Percentiles rank a stretch among this genome's conserved stretches.
Evolutionary conservation across 257 asterid species (phyloP).

Genomic region (Apocynum venetum): DNA sequence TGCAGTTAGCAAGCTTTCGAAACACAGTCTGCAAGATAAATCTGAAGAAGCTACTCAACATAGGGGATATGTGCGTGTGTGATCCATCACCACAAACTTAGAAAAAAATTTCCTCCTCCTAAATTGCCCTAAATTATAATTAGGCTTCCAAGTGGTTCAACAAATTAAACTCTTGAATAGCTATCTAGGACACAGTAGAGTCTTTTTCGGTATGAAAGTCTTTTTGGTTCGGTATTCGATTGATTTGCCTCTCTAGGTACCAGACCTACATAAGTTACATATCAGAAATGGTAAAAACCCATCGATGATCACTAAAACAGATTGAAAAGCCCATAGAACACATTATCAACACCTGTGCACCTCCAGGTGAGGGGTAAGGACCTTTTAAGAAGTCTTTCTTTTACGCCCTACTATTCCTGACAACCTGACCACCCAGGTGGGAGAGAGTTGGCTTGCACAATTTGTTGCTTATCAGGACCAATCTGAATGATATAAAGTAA

Average conservation of each 20-base stretch:
- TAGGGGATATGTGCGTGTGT: background rate
- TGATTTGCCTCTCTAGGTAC: background rate
- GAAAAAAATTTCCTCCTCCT: background rate
- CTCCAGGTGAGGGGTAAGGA: background rate
- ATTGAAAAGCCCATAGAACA: background rate
- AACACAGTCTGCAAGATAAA: background rate
- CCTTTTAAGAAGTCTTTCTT: background rate
- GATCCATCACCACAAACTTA: background rate
- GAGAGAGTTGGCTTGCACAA: background rate
- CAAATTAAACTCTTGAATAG: background rate
- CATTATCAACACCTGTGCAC: background rate
- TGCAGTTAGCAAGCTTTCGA: background rate
- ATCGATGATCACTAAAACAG: background rate
- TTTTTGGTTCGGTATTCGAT: background rate
- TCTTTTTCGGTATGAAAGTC: background rate
- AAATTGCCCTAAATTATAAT: background rate
- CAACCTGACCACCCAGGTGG: too few species aligned
- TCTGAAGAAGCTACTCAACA: background rate
- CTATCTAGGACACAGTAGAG: too few species aligned
- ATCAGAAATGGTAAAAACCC: background rate
- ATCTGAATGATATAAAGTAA: background rate
- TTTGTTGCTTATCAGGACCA: background rate
- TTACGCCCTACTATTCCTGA: background rate
- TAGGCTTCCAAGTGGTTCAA: background rate
- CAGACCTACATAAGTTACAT: background rate